A percentile compares a stretch with the other conserved stretches of the same genome.
phyloP scores from a whole-genome alignment of 805 yeast species.

The Candida xiaguanensis region DNA sequence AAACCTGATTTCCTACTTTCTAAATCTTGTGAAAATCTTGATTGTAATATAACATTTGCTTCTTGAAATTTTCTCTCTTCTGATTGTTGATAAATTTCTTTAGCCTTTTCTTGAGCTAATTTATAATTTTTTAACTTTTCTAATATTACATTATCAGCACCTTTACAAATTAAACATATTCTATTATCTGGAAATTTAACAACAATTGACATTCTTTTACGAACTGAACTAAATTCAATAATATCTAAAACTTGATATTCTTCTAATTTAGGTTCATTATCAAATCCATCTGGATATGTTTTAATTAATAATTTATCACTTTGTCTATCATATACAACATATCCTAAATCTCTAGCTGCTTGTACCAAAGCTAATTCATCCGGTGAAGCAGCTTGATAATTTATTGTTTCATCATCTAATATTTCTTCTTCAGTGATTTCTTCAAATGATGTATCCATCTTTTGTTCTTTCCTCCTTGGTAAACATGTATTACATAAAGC shows the following conservation, averaged over 20 bases:
- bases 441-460: constrained; percentile 10
- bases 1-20: constrained; percentile 30
- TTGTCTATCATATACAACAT: constrained; percentile 68
- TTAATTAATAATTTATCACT: constrained; percentile 60
- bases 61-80: constrained; percentile 68
- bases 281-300: constrained; percentile 81
- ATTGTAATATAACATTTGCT: constrained; percentile 67
- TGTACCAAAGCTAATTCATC: constrained; percentile 91
- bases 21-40: constrained; percentile 38
- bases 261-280: constrained; percentile 58
- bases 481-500: constrained; percentile 90
- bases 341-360: constrained; percentile 96
- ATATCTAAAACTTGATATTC: constrained; percentile 71
- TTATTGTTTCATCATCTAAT: constrained; percentile 45
- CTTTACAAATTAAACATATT: constrained; percentile 81
- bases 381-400: constrained; percentile 93
- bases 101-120: constrained; percentile 59
- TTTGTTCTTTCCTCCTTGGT: constrained; percentile 49
- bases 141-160: constrained; percentile 89
- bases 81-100: constrained; percentile 57
- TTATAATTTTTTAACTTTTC: constrained; percentile 62
- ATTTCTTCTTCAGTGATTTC: constrained; percentile 14
- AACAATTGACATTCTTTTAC: constrained; percentile 94
- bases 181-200: constrained; percentile 73
- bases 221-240: constrained; percentile 79